Evolutionary conservation across 192 early-diverging fungal species (phyloP), one percentile per base, ranked within the genome.

Genomic region (Coemansia sp.): DNA sequence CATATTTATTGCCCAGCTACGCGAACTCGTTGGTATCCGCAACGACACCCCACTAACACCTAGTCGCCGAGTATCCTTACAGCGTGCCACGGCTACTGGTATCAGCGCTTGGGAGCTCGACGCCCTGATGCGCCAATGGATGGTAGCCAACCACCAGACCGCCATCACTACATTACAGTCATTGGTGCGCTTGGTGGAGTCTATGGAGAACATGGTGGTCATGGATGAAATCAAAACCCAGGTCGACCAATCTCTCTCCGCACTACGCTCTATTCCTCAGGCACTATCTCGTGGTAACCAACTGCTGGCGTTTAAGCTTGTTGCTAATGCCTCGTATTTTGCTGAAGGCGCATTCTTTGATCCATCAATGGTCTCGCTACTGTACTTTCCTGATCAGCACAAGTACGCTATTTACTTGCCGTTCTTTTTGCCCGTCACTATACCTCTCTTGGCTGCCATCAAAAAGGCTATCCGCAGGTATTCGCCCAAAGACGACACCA

Each of bases 311-410:
- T 86, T 90, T 20, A 31, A 74, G 12, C 74, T 87, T 29, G 90
- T 95, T 2, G 83, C 89, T 8, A 63, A 73, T 7, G 96, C 93
- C 0, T 77, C 95, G 8, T 77, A 77, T 33, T 65, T 86, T 15
- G 87, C 96, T 3, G 95, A 98, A 81, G 84, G 84, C 4, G 97
- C 98, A 6, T 99, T 99, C 74, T 98, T 97, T 88, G 95, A 99
- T 73, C 96, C 96, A 1, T 94, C 94, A 12, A 98, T 99, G 98
- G 95, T 99, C 0, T 91, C 95, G 5, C 89, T 98, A 90, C 85
- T 98, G 6, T 99, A 99, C 73, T 99, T 99, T 84, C 98, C 98
- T 6, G 92, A 95, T 67, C 96, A 99, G 78, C 98, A 99, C 84
- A 97, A 95, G 79, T 94, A 93, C 65, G 97, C 96, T 16, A 94